Base-by-base conservation (phyloP, 2,329 filamentous ascomycete genomes). In the Ceratocystis papillata region DNA sequence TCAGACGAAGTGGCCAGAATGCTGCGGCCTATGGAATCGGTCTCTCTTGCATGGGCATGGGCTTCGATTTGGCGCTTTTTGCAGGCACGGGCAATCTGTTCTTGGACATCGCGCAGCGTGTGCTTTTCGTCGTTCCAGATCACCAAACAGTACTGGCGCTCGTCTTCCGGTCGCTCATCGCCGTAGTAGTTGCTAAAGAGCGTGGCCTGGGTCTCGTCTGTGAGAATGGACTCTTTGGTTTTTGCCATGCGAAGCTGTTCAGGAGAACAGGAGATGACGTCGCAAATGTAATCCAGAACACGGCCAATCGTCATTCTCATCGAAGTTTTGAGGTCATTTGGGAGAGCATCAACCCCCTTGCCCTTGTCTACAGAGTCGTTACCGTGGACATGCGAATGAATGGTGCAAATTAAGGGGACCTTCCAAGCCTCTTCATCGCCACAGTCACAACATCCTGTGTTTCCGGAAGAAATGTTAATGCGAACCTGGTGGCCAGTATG, bases 71-170 rank as follows among this genome's bases (percentile, higher is more conserved):
- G 78, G 5, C 85, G 83, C 70, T 89, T 87, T 68, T 83, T 84
- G 78, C 94, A 99, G 62, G 94, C 94, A 69, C 93, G 84, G 2
- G 90, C 88, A 25, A 99, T 90, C 74, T 97, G 93, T 67, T 95
- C 86, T 70, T 87, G 82, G 5, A 99, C 93, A 74, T 99, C 94
- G 60, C 86, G 84, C 55, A 97, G 87, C 0, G 94, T 99, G 74
- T 99, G 94, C 75, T 99, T 99, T 77, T 99, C 94, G 70, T 99
- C 94, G 71, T 99, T 99, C 94, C 94, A 99, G 4, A 99, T 79
- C 17, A 96, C 79, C 57, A 99, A 78, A 4, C 89, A 88, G 74
- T 88, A 99, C 71, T 96, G 90, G 10, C 71, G 71, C 68, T 76
- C 76, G 8, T 72, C 71, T 28, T 76, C 72, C n/a, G 63, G 48